Percentiles rank a stretch among this genome's conserved stretches.
Conservation (phyloP, 768 basidiomycete species). For the Russula virescens region DNA sequence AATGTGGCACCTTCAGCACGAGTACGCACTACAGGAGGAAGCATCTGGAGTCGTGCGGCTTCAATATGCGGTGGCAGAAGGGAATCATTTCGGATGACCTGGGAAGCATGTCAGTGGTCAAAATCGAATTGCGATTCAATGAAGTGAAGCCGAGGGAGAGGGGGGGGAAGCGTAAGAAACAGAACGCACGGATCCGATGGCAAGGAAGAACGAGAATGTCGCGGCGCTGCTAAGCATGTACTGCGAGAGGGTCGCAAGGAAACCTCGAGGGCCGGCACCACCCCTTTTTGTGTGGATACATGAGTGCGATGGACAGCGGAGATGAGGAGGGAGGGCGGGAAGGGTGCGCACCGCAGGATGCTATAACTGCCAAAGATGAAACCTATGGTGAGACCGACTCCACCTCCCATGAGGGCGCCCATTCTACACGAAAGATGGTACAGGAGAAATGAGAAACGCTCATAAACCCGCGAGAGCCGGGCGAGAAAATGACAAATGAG, state of each 20-base stretch:
- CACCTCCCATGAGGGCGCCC: constrained; percentile 89
- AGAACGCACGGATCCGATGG: constrained; percentile 76
- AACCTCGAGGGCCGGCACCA: constrained; percentile 87
- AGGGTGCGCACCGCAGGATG: constrained; percentile 66
- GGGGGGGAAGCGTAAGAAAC: neutral
- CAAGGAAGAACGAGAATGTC: constrained; percentile 95
- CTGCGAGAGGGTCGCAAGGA: constrained; percentile 87
- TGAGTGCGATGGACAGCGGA: neutral
- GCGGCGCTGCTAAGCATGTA: constrained; percentile 99
- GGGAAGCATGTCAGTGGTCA: neutral
- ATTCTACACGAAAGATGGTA: constrained; percentile 52
- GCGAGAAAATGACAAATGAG: constrained; percentile 6
- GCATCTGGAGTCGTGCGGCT: constrained; percentile 55
- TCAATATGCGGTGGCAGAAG: constrained; percentile 53
- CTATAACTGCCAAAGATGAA: constrained; percentile 96
- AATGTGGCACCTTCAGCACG: constrained; percentile 62
- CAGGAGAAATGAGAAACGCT: neutral
- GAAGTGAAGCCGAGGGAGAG: neutral
- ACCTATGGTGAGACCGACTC: constrained; percentile 93
- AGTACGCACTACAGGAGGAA: constrained; percentile 53
- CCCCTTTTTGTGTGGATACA: constrained; percentile 42
- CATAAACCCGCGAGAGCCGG: neutral
- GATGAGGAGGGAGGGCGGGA: neutral
- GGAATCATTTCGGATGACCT: constrained; percentile 89
- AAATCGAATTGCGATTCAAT: neutral